Evolutionary conservation across 2,329 filamentous ascomycete species (phyloP), one percentile per base, ranked within the genome.

Genomic region (Nothopassalora personata): DNA sequence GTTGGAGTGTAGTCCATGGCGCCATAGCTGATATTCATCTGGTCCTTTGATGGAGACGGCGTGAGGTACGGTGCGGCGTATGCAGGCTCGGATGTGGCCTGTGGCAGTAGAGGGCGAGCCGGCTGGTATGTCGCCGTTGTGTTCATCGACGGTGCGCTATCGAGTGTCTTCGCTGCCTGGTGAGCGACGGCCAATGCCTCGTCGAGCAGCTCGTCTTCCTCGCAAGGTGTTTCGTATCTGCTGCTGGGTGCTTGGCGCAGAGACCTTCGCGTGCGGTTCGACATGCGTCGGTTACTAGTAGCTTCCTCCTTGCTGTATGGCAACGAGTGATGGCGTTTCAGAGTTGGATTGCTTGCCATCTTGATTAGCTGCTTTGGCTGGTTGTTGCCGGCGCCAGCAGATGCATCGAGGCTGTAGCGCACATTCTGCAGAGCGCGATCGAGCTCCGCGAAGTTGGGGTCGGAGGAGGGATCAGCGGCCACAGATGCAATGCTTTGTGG

Each of bases 131-230:
- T 59, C 7, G 23, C 46, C 7, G 56, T 18, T 23, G 19, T 18
- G 27, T 48, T 51, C 34, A 56, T 53, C 23, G 60, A 49, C 69
- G 76, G 56, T 68, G 69, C 62, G 71, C 72, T 74, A 58, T 86
- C 90, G 60, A 96, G 79, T 9, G 85, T 86, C 71, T 85, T 87
- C 70, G 89, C 88, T 7, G 86, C 90, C 61, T 84, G 85, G 68
- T 87, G 87, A 0, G 91, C 89, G 5, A 89, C 90, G 52, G 86
- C 83, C 46, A 97, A 80, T 19, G 86, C 91, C 75, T 99, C 94
- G 66, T 97, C 92, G 9, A 97, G 81, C 9, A 99, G 82, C 75
- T 99, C 94, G 60, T 99, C 94, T 71, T 97, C 93, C 74, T 99
- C 94, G 68, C 96, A 92, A 1, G 94, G 91, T 0, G 92, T 92